Base-by-base conservation (phyloP, 176 grass and related monocot genomes). In the Dactylis glomerata region DNA sequence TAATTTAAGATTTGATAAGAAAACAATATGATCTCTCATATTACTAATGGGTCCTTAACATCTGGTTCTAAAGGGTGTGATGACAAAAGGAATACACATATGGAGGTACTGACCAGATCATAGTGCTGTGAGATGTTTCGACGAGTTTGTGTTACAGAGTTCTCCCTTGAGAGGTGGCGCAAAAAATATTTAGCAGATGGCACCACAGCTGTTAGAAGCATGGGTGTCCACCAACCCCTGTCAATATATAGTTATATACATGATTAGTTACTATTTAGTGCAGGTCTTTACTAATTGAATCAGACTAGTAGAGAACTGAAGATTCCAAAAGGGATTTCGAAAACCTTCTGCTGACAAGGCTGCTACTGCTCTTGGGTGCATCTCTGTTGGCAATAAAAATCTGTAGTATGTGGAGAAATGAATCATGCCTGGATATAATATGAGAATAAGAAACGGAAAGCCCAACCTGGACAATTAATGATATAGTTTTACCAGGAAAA, bases 111-210 rank as follows among this genome's bases (percentile, higher is more conserved):
- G 6, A 73, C 69, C 44, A 73, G 69, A 73, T 73, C 69, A 47
- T 73, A 73, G 24, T 73, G 69, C 0, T 14, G 41, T 28, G 69
- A 73, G 69, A 73, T 73, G 69, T 73, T 73, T 73, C 69, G 41
- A 19, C 41, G 41, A 47, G 69, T 73, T 73, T 92, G 87, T 15
- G 80, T 87, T 51, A 92, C 46, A 36, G 87, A 72, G 61, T 93
- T 93, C 34, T 67, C 81, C 81, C 87, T 83, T 13, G 77, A 87
- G 13, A 90, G 31, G 61, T 93, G 91, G 8, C 71, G 84, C 12
- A 93, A 73, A 73, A 93, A 90, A 44, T 87, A 93, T 76, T 81
- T 93, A 38, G 84, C 91, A 1, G 87, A 93, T 34, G 87, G 52
- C 41, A 90, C 19, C 28, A 84, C 87, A 73, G 91, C 84, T 17